Base-by-base conservation (phyloP, 108 stramenopile genomes). In the Nitzschia sp. region DNA sequence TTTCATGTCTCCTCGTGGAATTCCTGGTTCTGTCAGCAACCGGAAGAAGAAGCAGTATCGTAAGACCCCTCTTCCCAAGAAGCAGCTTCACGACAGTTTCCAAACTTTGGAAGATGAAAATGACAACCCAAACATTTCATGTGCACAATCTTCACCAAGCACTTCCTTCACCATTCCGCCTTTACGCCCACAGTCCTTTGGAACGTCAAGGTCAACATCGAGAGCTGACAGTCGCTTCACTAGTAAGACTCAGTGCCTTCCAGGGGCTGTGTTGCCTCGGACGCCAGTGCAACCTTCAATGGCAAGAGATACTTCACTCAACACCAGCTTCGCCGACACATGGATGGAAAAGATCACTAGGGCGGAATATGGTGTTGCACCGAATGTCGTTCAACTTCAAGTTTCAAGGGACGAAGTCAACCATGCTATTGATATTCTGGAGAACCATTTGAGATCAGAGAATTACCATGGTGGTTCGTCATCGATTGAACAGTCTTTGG, bases 351-450 rank as follows among this genome's bases (percentile, higher is more conserved):
- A 77, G 2, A 55, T 83, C 39, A 72, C 77, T 20, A 51, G 53
- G 53, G 67, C 63, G 21, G 82, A 83, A 53, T 83, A 75, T 64
- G 62, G 75, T n/a, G n/a, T n/a, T 8, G 82, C 82, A 12, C 82
- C 82, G 20, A 62, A 65, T 26, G 59, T 83, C 51, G 78, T 83
- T 15, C 69, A 64, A 53, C 74, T 73, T 57, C 77, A 83, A 57
- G 46, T 34, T 34, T 34, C 29, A 5, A 34, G 29, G 5, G 29
- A 34, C 5, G 29, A 34, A 1, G 5, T 5, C 29, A 34, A 34
- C 5, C 29, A 34, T 34, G 29, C 29, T 34, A 34, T 3, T 34
- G 29, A 34, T 34, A 34, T 34, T 34, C 29, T 34, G 29, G n/a
- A 34, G 3, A 34, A 34, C 29, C 29, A 34, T 34, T 34, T 3